Base-by-base conservation (phyloP, 805 yeast species). In the Kuraishia capsulata region DNA sequence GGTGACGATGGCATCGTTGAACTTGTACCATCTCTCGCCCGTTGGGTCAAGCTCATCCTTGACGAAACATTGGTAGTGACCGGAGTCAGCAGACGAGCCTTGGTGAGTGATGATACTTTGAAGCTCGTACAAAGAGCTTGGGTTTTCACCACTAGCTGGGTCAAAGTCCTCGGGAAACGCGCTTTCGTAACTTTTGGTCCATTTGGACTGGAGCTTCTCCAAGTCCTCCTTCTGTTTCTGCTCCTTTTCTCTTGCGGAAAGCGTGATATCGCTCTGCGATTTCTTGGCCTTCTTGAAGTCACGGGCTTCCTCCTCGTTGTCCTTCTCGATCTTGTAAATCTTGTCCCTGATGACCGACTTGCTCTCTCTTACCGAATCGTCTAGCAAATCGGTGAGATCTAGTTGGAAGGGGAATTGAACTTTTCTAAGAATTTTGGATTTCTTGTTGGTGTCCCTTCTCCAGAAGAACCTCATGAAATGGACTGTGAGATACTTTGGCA, bases 61-160 rank as follows among this genome's bases (percentile, higher is more conserved):
- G 13, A 83, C 80, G 62, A 85, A 92, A 21, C 90, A 79, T 62
- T 89, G 97, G 61, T 92, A 92, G 61, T 92, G 99, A 14, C 99
- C 99, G 21, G 96, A 82, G 57, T 92, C 97, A 0, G 97, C 96
- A 33, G 89, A 78, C 5, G 96, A 79, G 36, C 99, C 99, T 53
- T 81, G 83, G 62, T 92, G 99, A 1, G 97, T 87, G 42, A 92
- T 76, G 19, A 92, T 75, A 2, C 95, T 87, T 29, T 68, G 65
- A 46, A 92, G 72, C 46, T 87, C 88, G 54, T 92, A 92, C 29
- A 92, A 74, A 1, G 92, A 86, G 1, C 94, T 79, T 4, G 95
- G 90, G 53, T 90, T 88, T 51, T 83, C 87, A 16, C 89, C 85
- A 6, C 68, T 62, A 10, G 53, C 62, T 3, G 76, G 71, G 37